Conservation (phyloP, 257 asterid species). For the Eucommia ulmoides region DNA sequence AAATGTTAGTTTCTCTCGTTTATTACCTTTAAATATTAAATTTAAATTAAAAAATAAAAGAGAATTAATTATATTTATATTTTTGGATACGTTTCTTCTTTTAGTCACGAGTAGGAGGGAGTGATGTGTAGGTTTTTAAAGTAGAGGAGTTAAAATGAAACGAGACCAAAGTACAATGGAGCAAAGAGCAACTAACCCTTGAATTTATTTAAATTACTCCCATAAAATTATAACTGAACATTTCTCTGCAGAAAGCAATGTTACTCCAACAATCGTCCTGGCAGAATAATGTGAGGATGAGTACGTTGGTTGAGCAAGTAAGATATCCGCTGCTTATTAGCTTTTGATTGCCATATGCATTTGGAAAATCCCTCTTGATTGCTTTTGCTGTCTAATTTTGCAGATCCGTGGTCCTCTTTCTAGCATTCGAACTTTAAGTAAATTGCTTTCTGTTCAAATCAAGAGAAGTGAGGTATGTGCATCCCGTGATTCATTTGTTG, state of each 20-base stretch:
- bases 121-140: no score
- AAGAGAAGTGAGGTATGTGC: slow-evolving; percentile 75
- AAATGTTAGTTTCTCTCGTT: no score
- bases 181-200: no score
- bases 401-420: slow-evolving; percentile 83
- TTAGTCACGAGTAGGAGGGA: no score
- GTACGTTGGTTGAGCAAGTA: slow-evolving; percentile 94
- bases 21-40: no score
- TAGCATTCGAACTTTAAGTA: slow-evolving; percentile 70
- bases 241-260: slow-evolving; percentile 68
- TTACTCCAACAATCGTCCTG: slow-evolving; percentile 84
- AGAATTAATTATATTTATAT: no score
- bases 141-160: no score
- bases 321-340: slow-evolving; percentile 16
- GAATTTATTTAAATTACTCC: no score
- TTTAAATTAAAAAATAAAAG: no score
- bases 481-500: slow-evolving; percentile 10
- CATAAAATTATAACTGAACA: no score
- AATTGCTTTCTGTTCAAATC: slow-evolving; percentile 60
- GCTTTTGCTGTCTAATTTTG: slow-evolving; percentile 6
- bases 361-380: slow-evolving; percentile 7
- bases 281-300: slow-evolving; percentile 92
- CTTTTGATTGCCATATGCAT: slow-evolving; percentile 7
- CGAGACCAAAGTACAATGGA: no score
- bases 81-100: neutral